These are phyloP conservation scores for Aureobasidium sp. DNA, from an alignment of 2,329 filamentous ascomycete species.

Conservation along the genomic window DNA sequence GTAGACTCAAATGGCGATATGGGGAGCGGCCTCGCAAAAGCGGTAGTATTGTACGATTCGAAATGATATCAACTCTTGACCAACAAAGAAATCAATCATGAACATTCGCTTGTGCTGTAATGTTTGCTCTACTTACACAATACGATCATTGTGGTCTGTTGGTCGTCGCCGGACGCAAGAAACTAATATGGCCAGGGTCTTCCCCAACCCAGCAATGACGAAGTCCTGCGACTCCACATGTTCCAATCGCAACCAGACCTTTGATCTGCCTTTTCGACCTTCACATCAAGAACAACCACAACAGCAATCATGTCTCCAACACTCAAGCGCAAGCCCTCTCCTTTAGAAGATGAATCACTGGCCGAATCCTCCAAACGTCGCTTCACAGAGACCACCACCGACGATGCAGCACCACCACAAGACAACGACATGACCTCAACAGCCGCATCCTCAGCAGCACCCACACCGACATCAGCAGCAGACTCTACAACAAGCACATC, in stretches of 20 bases:
- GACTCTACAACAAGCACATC: slow-evolving; percentile 30
- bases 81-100: not conserved
- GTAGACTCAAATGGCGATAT: not conserved
- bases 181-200: not conserved
- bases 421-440: slow-evolving; percentile 10
- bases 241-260: not conserved
- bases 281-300: not conserved
- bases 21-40: not conserved
- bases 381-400: slow-evolving; percentile 23
- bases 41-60: not conserved
- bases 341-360: slow-evolving; percentile 26
- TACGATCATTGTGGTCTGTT: not conserved
- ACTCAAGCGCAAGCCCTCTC: slow-evolving; percentile 33
- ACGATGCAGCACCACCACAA: not conserved
- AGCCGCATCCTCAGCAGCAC: slow-evolving; percentile 18
- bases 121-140: not conserved
- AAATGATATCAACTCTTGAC: not conserved
- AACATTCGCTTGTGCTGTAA: not conserved
- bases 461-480: slow-evolving; percentile 15
- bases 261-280: not conserved
- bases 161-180: not conserved
- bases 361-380: slow-evolving; percentile 30
- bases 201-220: not conserved
- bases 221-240: not conserved
- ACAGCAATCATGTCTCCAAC: slow-evolving; percentile 22